Base-by-base conservation (phyloP, 805 yeast genomes). In the Torulaspora franciscae region DNA sequence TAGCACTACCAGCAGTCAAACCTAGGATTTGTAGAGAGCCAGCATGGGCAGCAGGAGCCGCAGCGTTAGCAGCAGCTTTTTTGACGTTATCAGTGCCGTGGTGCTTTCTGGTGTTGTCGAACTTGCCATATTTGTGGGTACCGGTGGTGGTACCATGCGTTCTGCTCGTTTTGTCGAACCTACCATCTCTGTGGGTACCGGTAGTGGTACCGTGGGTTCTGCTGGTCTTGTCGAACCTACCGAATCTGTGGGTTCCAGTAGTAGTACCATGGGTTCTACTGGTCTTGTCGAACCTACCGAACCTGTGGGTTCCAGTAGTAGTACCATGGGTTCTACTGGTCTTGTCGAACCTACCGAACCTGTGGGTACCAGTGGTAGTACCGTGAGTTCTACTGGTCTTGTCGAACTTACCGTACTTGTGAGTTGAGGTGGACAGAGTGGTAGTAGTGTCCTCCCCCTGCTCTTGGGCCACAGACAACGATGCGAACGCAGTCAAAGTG, bases 61-160 rank as follows among this genome's bases (percentile, higher is more conserved):
- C 62, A 42, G 43, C 58, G 43, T 58, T 58, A 23, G 43, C 52
- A 17, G 59, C 47, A 30, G 53, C 63, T 33, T 40, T 58, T 44
- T 54, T 56, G 33, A 51, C 57, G 56, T 7, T 6, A 3, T 52
- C 39, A 13, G 67, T 52, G 17, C 67, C 52, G 19, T 59, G 47
- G 8, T 65, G 51, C 37, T 64, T 54, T 28, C 55, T 54, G 37
- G 65, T 62, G 58, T 73, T 69, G 64, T 72, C 71, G 70, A 77
- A 72, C 58, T 71, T 71, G 53, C 85, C 85, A 52, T 69, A 70
- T 50, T 64, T 73, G 69, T 79, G 83, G 44, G 85, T 79, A 52
- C 77, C 77, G 48, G 77, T 65, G 50, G 58, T 52, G 5, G 74
- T 50, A n/a, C 64, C 49, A 13, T 56, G 42, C 7, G 65, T 54